Percentiles rank a stretch among this genome's conserved stretches.
Conservation (phyloP, 2,329 filamentous ascomycete genomes). For the Aspergillus melleus region DNA sequence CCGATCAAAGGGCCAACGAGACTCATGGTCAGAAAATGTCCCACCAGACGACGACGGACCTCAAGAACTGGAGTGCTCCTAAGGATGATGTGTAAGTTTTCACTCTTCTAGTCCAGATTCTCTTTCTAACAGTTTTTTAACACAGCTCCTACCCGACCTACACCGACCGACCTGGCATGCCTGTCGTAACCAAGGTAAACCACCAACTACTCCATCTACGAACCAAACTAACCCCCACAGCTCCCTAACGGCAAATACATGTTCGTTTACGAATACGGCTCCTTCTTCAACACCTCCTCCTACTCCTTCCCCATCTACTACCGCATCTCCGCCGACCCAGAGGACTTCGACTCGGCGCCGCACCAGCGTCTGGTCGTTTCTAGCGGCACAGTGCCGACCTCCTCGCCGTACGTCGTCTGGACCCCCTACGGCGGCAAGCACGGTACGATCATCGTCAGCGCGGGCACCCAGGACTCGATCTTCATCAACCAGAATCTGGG, state of each 20-base stretch:
- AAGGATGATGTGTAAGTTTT: constrained; percentile 56
- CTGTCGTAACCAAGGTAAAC: constrained; percentile 52
- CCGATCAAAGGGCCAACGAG: constrained; percentile 66
- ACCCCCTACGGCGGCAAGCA: constrained; percentile 46
- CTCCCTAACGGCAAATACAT: constrained; percentile 63
- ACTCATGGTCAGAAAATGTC: constrained; percentile 67
- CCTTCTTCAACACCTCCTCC: constrained; percentile 29
- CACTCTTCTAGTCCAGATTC: neutral
- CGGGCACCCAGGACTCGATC: constrained; percentile 41
- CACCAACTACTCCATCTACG: neutral
- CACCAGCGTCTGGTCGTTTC: constrained; percentile 45
- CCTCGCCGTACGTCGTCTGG: constrained; percentile 56
- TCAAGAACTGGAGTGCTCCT: constrained; percentile 61
- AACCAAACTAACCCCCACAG: constrained; percentile 22
- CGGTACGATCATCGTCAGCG: constrained; percentile 53
- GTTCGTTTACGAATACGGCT: constrained; percentile 64
- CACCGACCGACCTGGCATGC: constrained; percentile 67
- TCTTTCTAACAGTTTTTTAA: neutral
- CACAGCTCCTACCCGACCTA: constrained; percentile 54
- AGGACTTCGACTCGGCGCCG: constrained; percentile 45
- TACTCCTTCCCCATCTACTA: constrained; percentile 55
- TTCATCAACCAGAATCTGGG: constrained; percentile 52
- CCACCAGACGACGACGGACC: constrained; percentile 62
- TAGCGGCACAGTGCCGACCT: constrained; percentile 44
- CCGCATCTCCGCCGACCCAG: constrained; percentile 50